Evolutionary conservation across 2,329 filamentous ascomycete species (phyloP), one percentile per base, ranked within the genome.

Genomic region (Exserohilum rostratum): DNA sequence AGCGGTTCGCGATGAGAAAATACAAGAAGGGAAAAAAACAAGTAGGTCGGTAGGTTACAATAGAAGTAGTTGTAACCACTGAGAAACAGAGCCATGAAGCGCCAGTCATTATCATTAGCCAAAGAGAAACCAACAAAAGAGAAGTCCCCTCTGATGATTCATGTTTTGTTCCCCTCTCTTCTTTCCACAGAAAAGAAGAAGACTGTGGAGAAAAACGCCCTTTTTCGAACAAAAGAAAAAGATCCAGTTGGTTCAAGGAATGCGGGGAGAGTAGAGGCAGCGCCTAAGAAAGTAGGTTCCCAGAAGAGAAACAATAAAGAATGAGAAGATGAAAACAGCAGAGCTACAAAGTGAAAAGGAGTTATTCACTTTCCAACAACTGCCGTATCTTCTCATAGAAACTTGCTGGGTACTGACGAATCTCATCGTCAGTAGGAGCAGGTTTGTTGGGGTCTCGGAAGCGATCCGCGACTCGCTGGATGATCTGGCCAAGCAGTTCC

Each of bases 401-500:
- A 50, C 75, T 79, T 27, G 67, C 72, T 0, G 80, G 77, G 68
- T 81, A 82, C 53, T 70, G 62, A 15, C 70, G 56, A 37, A 80
- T 76, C 66, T 88, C 85, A 53, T 84, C 82, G 31, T 85, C 82
- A 13, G 76, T 82, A 2, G 85, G 85, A 5, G 82, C 68, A 3
- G 82, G 80, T 55, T 81, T 82, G 20, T 72, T 75, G 7, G 71
- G 67, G 62, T 82, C 82, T 27, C 80, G 76, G 66, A 85, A 87
- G 58, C 86, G 81, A 55, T 85, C 81, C 3, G 85, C 81, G 13
- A 88, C 84, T 43, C 83, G 83, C 46, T 79, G 78, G 58, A 88
- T 79, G 29, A 88, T 84, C 58, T 85, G 80, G 2, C 78, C 81
- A 4, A 88, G 76, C 66, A 87, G 76, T n/a, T 86, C 83, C 66